Evolutionary conservation across 805 yeast species (phyloP), one percentile per base, ranked within the genome.

Genomic region (Debaryomyces maramus): DNA sequence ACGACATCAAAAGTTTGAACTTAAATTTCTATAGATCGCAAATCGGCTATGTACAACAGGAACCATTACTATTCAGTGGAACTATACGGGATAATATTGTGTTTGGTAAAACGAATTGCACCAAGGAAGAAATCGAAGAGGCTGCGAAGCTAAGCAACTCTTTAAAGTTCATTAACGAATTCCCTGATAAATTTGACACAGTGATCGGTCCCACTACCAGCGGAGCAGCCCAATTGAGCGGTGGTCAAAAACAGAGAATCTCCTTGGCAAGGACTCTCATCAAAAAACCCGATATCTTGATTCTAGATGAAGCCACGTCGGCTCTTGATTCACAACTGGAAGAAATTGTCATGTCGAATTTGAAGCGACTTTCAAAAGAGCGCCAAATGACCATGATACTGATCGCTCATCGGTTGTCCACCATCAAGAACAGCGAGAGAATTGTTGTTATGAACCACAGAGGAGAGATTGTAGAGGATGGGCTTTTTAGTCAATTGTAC

Each of bases 221-320:
- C 39, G 93, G 95, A 13, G 77, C 95, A 0, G 65, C 74, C 1
- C 96, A 88, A 55, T 70, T 91, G 40, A 85, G 95, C 45, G 98
- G 97, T 15, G 98, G 98, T 11, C 98, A 91, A 60, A 87, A 86
- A 65, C 98, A 91, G 61, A 70, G 98, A 51, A 81, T 91, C 32
- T 95, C 97, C 6, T 72, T 91, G 42, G 97, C 97, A 1, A 74
- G 98, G 44, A 88, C 97, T 0, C 72, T 91, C 38, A 72, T 91
- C 37, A 71, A 86, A 38, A 74, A 81, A 32, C 97, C 98, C 2
- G 73, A 83, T 5, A 73, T 91, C n/a, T 66, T 91, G 42, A 80
- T 91, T 22, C 65, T 91, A 43, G 98, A 91, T 60, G 98, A 91
- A 60, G 96, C 97, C 10, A 91, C 98, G 0, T 86, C 96, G 23